Percentiles rank a stretch among this genome's conserved stretches.
Evolutionary conservation across 805 yeast species (phyloP).

Genomic region (Brettanomyces sp.): DNA sequence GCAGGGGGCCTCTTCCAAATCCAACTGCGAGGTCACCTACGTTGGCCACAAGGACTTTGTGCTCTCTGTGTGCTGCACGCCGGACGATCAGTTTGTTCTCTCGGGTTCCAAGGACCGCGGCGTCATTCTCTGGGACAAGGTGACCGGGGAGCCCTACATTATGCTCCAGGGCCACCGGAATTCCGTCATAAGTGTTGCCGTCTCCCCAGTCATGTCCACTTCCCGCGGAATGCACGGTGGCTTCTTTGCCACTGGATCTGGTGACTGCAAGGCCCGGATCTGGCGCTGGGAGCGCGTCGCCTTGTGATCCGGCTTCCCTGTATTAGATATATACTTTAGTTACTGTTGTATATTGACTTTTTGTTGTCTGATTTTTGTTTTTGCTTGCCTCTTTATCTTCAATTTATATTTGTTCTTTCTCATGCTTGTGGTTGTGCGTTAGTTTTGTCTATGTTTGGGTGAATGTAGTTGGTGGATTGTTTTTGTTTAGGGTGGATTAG

Average conservation of each 20-base stretch:
- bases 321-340: too few relatives aligned
- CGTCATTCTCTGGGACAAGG: constrained; percentile 93
- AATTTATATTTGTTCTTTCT: too few relatives aligned
- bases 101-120: constrained; percentile 97
- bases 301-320: neutral
- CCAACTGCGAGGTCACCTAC: constrained; percentile 80
- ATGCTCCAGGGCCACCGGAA: constrained; percentile 97
- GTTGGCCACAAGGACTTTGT: constrained; percentile 96
- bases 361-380: too few relatives aligned
- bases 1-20: constrained; percentile 31
- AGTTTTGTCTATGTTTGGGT: too few relatives aligned
- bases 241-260: constrained; percentile 93
- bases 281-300: constrained; percentile 69
- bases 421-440: too few relatives aligned
- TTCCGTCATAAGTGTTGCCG: constrained; percentile 90
- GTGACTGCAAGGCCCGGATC: constrained; percentile 94
- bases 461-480: too few relatives aligned
- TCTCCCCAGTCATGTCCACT: constrained; percentile 60
- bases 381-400: too few relatives aligned
- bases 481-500: too few relatives aligned
- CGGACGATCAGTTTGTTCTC: constrained; percentile 81
- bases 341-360: too few relatives aligned
- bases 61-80: constrained; percentile 86
- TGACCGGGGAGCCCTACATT: constrained; percentile 81
- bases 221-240: constrained; percentile 52